Conservation (phyloP, 2,329 filamentous ascomycete species). For the Scedosporium dehoogii region DNA sequence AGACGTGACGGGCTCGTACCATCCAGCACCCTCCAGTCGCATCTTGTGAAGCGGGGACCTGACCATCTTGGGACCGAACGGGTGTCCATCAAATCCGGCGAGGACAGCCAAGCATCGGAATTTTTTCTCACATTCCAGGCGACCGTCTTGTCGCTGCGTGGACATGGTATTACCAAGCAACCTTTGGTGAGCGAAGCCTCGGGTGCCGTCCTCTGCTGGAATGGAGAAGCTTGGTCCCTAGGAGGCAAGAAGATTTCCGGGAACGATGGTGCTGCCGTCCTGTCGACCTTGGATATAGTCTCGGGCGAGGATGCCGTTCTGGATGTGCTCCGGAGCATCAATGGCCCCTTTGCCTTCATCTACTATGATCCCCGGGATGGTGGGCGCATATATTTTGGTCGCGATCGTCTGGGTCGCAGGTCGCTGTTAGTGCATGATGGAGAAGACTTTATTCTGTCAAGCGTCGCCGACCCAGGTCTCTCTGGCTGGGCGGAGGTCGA, state of each 20-base stretch:
- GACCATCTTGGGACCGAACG: constrained; percentile 42
- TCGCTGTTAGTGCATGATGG: constrained; percentile 57
- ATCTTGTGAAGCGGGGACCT: constrained; percentile 47
- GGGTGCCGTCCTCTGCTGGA: constrained; percentile 80
- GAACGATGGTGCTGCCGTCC: constrained; percentile 70
- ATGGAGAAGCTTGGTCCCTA: constrained; percentile 89
- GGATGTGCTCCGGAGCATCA: constrained; percentile 47
- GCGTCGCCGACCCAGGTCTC: constrained; percentile 48
- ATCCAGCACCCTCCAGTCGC: constrained; percentile 21
- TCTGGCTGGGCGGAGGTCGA: constrained; percentile 68
- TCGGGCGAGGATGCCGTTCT: constrained; percentile 28
- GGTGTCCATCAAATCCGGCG: constrained; percentile 16
- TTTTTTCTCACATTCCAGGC: constrained; percentile 58
- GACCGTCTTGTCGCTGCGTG: constrained; percentile 85
- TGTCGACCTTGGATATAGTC: constrained; percentile 39
- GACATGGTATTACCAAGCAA: constrained; percentile 59
- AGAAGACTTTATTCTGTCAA: constrained; percentile 54
- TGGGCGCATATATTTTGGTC: constrained; percentile 64
- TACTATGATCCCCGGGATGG: constrained; percentile 55
- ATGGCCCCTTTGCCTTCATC: constrained; percentile 84
- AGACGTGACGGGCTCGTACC: background rate
- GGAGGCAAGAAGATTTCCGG: constrained; percentile 45
- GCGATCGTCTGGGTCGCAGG: constrained; percentile 78
- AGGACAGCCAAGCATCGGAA: constrained; percentile 11
- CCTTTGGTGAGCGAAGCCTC: constrained; percentile 49